Conservation (phyloP, 805 yeast species). For the Ogataea pini region DNA sequence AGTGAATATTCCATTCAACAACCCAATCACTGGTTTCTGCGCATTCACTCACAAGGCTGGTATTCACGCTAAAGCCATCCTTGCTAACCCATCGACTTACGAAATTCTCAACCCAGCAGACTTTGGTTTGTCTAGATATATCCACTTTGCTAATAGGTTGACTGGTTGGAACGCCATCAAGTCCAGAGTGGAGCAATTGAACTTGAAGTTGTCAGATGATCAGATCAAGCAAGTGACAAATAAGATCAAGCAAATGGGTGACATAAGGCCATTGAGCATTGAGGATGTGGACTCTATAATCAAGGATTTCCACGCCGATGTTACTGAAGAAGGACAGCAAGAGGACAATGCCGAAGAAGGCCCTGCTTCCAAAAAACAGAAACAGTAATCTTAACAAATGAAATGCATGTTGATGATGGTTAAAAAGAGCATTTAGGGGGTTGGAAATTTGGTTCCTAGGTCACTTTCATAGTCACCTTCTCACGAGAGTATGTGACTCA, state of each 20-base stretch:
- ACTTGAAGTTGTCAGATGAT: slow-evolving; percentile 54
- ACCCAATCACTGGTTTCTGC: slow-evolving; percentile 65
- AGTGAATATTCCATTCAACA: slow-evolving; percentile 61
- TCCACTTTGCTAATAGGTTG: slow-evolving; percentile 60
- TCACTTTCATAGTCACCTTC: background rate
- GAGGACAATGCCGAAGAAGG: slow-evolving; percentile 25
- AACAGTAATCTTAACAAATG: slow-evolving; percentile 9
- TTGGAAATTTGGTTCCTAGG: background rate
- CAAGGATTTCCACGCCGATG: slow-evolving; percentile 52
- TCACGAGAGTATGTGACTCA: slow-evolving; percentile 4
- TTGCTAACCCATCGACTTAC: slow-evolving; percentile 64
- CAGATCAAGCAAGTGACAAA: slow-evolving; percentile 57
- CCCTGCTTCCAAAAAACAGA: slow-evolving; percentile 41
- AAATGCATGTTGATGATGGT: slow-evolving; percentile 6
- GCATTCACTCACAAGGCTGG: slow-evolving; percentile 68
- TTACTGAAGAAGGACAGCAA: slow-evolving; percentile 28
- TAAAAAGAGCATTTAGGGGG: slow-evolving; percentile 6
- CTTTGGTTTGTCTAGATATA: slow-evolving; percentile 61
- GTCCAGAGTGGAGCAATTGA: slow-evolving; percentile 60
- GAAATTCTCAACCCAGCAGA: slow-evolving; percentile 59
- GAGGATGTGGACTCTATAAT: slow-evolving; percentile 64
- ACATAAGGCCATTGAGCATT: slow-evolving; percentile 57
- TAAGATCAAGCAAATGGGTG: slow-evolving; percentile 59
- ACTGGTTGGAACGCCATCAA: slow-evolving; percentile 68
- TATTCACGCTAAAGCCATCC: slow-evolving; percentile 61